Base-by-base conservation (phyloP, 2,329 filamentous ascomycete species). In the Ceratocystis eucalypticola region DNA sequence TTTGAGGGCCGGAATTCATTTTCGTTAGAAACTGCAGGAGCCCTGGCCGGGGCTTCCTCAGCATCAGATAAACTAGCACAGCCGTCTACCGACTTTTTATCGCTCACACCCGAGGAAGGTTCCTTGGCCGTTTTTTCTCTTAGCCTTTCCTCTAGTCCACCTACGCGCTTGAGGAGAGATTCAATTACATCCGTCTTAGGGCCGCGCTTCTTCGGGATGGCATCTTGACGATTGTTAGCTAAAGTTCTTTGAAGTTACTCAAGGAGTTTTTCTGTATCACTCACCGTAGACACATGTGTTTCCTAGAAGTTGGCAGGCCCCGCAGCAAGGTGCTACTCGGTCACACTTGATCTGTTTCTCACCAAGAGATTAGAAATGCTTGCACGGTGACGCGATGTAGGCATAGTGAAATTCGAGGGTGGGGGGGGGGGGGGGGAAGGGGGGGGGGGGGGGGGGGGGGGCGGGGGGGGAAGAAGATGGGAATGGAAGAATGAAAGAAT, bases 111-210 rank as follows among this genome's bases (percentile, higher is more conserved):
- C 20, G 71, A 67, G 4, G 72, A 70, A 25, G 71, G 63, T 12
- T 70, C 70, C 45, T 75, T 73, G 10, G 75, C 74, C 22, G 85
- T 85, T 71, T 86, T 84, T 69, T 88, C 84, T 73, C 90, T 89
- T 48, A 95, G 79, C 69, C 87, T 85, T 72, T 88, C 89, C 74
- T 95, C 90, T 63, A 95, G 78, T 1, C 90, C 90, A 74, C 95
- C 91, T 1, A 95, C 90, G 65, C 91, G 83, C 75, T 93, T 95
- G 68, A 95, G 73, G 7, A 95, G 78, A 1, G 91, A 28, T 74
- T 95, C 91, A 41, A 95, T 79, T 3, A 95, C 89, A 74, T 96
- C 91, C 33, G 90, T 95, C 76, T 96, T 96, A 2, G 91, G 91
- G 0, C 91, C 91, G 74, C 91, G 82, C 75, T 95, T 95, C 77